Evolutionary conservation across 805 yeast genomes (phyloP), one percentile per base, ranked within the genome.

Genomic region (Debaryomyces hansenii): DNA sequence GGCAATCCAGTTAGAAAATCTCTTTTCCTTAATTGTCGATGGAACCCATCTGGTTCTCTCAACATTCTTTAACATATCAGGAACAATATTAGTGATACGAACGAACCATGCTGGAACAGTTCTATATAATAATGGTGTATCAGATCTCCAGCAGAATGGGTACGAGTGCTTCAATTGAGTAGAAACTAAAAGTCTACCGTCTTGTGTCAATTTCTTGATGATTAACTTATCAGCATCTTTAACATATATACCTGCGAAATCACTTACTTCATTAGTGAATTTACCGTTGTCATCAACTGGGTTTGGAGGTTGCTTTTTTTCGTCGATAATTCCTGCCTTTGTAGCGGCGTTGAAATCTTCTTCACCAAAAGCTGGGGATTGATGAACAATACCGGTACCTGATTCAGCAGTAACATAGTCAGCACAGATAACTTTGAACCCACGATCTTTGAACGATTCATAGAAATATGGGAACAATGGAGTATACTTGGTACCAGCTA

Each of bases 91-190:
- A 56, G 80, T 83, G 47, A 94, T 87, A 65, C 96, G 85, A 49
- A 94, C 94, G 62, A 94, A 94, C 99, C 99, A 94, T 29, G 98
- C 92, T 42, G 99, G 99, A 55, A 94, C 97, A 33, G 97, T 85
- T 75, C 96, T 84, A 77, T 94, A 94, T 56, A 94, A 70, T 66
- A 94, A 82, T 45, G 99, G 99, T 27, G 99, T 94, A 66, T 94
- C 99, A 3, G 98, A 92, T 81, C 99, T 87, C 99, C 99, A 94
- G 77, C 99, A 94, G 86, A 94, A 94, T 60, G 99, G 99, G 71
- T 94, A 94, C 69, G 96, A 86, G 79, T 94, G 99, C 73, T 84
- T 84, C 56, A 91, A 78, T 77, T 94, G 98, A 37, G 89, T 75
- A 47, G 84, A 85, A 37, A 83, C 79, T 54, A 94, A 75, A 32